These are phyloP conservation scores for Entophlyctis luteolus DNA, from an alignment of 192 early-diverging fungal species.

Conservation along the genomic window DNA sequence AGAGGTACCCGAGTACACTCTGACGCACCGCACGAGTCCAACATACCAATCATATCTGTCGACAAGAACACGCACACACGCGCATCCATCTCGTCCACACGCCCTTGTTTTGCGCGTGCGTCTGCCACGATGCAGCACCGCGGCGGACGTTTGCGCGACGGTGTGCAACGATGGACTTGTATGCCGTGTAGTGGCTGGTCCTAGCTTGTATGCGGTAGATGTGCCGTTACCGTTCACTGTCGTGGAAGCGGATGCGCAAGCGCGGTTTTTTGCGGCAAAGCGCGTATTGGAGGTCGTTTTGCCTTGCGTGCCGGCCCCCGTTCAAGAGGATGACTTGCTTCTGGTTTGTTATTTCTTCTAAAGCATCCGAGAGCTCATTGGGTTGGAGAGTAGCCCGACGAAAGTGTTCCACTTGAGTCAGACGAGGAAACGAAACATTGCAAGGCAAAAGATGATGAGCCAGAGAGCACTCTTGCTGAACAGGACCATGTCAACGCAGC, in stretches of 20 bases:
- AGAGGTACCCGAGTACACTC: slow-evolving; percentile 32
- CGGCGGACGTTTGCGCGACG: slow-evolving; percentile 29
- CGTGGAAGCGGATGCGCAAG: slow-evolving; percentile 32
- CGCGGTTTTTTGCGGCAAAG: slow-evolving; percentile 43
- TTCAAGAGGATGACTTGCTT: neutral
- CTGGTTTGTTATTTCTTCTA: no score
- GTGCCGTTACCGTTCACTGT: slow-evolving; percentile 47
- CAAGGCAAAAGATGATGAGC: no score
- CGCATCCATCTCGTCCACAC: slow-evolving; percentile 37
- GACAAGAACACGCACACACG: slow-evolving; percentile 23
- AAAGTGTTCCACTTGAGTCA: no score
- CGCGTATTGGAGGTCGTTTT: slow-evolving; percentile 35
- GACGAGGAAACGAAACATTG: no score
- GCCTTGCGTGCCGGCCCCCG: slow-evolving; percentile 10
- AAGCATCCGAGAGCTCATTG: no score
- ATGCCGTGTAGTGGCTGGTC: slow-evolving; percentile 6
- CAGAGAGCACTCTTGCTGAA: no score
- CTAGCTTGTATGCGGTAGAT: slow-evolving; percentile 36
- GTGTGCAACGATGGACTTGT: neutral
- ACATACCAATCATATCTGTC: slow-evolving; percentile 37
- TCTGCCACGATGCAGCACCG: slow-evolving; percentile 31
- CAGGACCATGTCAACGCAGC: no score
- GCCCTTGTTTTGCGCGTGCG: slow-evolving; percentile 42
- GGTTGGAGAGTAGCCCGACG: no score
- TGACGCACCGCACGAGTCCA: slow-evolving; percentile 36